phyloP scores from a whole-genome alignment of 2,329 filamentous ascomycete genomes.

The Ustulina deusta region DNA sequence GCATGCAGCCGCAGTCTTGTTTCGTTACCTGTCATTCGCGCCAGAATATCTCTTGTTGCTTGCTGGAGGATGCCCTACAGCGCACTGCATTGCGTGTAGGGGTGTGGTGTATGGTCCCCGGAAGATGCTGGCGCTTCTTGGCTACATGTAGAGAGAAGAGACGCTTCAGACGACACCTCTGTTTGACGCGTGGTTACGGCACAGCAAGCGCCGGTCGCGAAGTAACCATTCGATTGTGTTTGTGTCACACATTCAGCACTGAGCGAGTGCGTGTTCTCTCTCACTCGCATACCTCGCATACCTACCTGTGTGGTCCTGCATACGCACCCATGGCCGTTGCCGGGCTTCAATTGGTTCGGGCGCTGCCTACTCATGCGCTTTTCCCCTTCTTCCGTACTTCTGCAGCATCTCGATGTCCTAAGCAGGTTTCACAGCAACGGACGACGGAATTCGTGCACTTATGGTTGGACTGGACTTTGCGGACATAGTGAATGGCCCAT shows the following conservation, averaged over 20 bases:
- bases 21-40: background rate
- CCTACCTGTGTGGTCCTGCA: constrained; percentile 25
- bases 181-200: constrained; percentile 30
- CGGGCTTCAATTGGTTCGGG: constrained; percentile 32
- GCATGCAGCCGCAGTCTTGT: constrained; percentile 21
- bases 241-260: constrained; percentile 9
- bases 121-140: background rate
- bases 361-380: constrained; percentile 12
- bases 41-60: background rate
- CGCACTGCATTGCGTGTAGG: background rate
- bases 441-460: constrained; percentile 20
- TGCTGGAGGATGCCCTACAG: background rate
- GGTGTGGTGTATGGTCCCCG: background rate
- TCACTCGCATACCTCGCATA: constrained; percentile 12
- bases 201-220: constrained; percentile 33
- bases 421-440: constrained; percentile 28
- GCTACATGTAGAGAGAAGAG: background rate
- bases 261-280: background rate
- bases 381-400: constrained; percentile 21
- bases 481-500: constrained; percentile 27
- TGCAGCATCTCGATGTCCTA: constrained; percentile 21
- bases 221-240: constrained; percentile 23
- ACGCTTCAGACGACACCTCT: background rate
- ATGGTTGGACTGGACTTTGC: constrained; percentile 8
- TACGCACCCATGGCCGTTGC: constrained; percentile 7